Base-by-base conservation (phyloP, 306 rosid genomes). In the Purshia tridentata region DNA sequence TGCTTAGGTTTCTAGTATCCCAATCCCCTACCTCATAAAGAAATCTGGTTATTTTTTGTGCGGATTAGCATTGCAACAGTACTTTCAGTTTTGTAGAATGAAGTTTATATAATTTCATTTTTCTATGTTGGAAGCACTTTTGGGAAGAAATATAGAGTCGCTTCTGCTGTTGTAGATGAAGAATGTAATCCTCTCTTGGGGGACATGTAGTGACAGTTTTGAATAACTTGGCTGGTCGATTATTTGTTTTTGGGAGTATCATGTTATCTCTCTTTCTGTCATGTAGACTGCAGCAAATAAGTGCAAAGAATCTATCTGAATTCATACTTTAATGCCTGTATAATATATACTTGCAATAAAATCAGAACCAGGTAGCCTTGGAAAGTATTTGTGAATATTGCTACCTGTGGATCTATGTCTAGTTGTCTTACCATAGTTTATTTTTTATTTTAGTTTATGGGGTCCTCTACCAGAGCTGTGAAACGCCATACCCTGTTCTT, bases 81-180 rank as follows among this genome's bases (percentile, higher is more conserved):
- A 61, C 80, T 81, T 81, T 76, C 76, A 71, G 76, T 81, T 83
- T 83, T 86, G 85, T 73, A 80, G 87, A 81, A 78, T 72, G 53
- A 77, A 79, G 57, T 69, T 6, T 72, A 45, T 46, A 65, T 58
- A 68, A 4, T 60, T 50, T 70, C 70, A 72, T 76, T 9, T 72
- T 68, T 82, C 70, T 39, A 41, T 73, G 70, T 80, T 8, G 70
- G 70, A 56, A 75, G 81, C 72, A 66, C 67, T 78, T 70, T 72
- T 75, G 78, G 66, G 76, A 76, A 51, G 72, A 70, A 67, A 72
- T 76, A 64, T 68, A 53, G 69, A 60, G 80, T 68, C 72, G 70
- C 72, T 71, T 71, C 47, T 69, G 69, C 72, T 79, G 76, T 65
- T 66, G 79, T 86, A 80, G 86, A 72, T 79, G 44, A 72, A 69